phyloP scores from a whole-genome alignment of 2,329 filamentous ascomycete genomes.

The Thermothelomyces thermophilus region DNA sequence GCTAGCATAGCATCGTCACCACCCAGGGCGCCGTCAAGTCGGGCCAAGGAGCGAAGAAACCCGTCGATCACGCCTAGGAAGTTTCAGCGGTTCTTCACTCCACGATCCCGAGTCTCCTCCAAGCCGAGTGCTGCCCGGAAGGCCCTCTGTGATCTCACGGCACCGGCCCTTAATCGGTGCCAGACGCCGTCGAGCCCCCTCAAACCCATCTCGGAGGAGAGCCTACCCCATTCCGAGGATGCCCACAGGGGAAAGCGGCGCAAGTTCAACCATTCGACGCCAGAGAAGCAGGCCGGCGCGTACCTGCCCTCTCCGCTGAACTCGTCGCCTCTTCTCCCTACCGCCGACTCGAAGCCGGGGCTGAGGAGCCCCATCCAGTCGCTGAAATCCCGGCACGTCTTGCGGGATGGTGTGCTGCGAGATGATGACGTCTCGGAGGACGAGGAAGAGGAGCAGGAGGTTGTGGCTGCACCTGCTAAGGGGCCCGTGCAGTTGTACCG shows the following conservation, averaged over 20 bases:
- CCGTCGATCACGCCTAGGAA: slow-evolving; percentile 50
- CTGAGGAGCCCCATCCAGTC: slow-evolving; percentile 37
- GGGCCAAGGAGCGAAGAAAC: slow-evolving; percentile 41
- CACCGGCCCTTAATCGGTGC: slow-evolving; percentile 34
- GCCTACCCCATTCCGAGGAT: slow-evolving; percentile 22
- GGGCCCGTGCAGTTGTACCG: slow-evolving; percentile 30
- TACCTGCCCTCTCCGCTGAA: slow-evolving; percentile 26
- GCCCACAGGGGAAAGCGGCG: slow-evolving; percentile 32
- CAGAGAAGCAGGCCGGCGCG: slow-evolving; percentile 31
- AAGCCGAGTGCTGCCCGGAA: slow-evolving; percentile 34
- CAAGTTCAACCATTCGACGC: slow-evolving; percentile 34
- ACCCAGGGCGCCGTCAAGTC: slow-evolving; percentile 20
- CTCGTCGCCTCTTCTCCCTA: slow-evolving; percentile 24
- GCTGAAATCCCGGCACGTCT: slow-evolving; percentile 24
- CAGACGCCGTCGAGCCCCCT: slow-evolving; percentile 38
- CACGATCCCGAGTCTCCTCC: slow-evolving; percentile 36
- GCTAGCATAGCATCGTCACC: slow-evolving; percentile 26
- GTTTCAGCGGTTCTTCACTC: slow-evolving; percentile 49
- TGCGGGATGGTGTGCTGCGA: slow-evolving; percentile 27
- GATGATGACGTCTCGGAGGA: slow-evolving; percentile 32
- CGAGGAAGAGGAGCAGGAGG: slow-evolving; percentile 22
- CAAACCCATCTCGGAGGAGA: slow-evolving; percentile 29
- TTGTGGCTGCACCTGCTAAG: slow-evolving; percentile 17
- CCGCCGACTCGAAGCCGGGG: slow-evolving; percentile 14
- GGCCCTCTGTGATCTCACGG: slow-evolving; percentile 37